Evolutionary conservation across 768 basidiomycete species (phyloP), one percentile per base, ranked within the genome.

Genomic region (Auriscalpium microsporum): DNA sequence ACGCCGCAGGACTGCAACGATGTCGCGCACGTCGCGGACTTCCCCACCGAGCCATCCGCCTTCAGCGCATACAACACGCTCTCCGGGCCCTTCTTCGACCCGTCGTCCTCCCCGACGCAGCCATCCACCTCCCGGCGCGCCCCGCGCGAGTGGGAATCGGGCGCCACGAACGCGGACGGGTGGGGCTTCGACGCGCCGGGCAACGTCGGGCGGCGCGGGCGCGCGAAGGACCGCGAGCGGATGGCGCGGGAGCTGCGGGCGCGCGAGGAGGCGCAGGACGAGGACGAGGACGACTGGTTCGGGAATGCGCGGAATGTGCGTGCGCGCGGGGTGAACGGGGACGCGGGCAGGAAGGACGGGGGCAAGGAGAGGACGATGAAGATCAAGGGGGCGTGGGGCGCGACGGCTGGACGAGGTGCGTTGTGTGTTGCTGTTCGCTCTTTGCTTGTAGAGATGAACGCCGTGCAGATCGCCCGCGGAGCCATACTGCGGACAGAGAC

Each of bases 221-320:
- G 78, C 59, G 75, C 75, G 56, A 88, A 84, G 65, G 78, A 82
- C 50, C 78, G 72, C 47, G 80, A 75, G 37, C 77, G 72, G 54
- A 64, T 87, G 67, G 28, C 28, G 7, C 28, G 21, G 2, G 79
- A 78, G 59, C 75, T 75, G 62, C 76, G 74, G 54, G 79, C 76
- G 28, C 68, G 72, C 52, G 70, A 72, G 57, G 68, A 72, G 57
- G 71, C 71, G 57, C 72, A 70, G n/a, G 76, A 76, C 21, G 76
- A 81, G 19, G 84, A 87, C 48, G 65, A 65, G 3, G 78, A 78
- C 48, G 82, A 87, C 66, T 89, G 87, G 87, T 90, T 90, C 66
- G 72, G 71, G 37, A 73, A 70, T 44, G 38, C 68, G 10, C 63
- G 62, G 34, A 71, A 72, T 37, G 58, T 57, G 52, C 69, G 63